Base-by-base conservation (phyloP, 495 filamentous ascomycete species). In the Neohortaea acidophila region DNA sequence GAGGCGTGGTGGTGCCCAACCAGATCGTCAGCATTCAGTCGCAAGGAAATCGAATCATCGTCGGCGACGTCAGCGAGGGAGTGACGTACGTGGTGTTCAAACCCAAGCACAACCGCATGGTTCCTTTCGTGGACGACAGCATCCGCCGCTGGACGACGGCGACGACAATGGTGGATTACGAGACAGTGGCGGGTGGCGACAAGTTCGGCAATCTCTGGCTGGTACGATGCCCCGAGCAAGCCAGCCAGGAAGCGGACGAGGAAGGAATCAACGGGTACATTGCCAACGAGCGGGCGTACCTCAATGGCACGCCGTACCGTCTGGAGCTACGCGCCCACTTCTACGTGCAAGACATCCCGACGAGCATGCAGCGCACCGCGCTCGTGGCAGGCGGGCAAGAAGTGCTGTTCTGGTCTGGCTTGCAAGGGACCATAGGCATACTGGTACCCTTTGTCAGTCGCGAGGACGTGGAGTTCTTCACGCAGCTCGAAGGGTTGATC, bases 201-300 rank as follows among this genome's bases (percentile, higher is more conserved):
- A 94, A 92, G 54, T 99, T 99, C 44, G 91, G 91, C 31, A 96
- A 96, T 49, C 52, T 99, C 2, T 96, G 84, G 84, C 68, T 96
- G 25, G 55, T 96, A 39, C 79, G 91, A 9, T 87, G 81, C 49
- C 84, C 91, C 0, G 70, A 75, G 43, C 87, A 92, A 55, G 73
- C 77, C 2, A 87, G 80, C 0, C 82, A 87, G 36, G 79, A 91
- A 51, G 72, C 80, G 0, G 89, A 99, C 51, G 91, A 97, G 59
- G 84, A 92, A 42, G 83, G 81, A 29, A 82, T 82, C 4, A 86
- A 86, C 15, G 79, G 82, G 8, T 85, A 92, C 54, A 71, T 99
- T 8, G 66, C 83, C 8, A 84, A 96, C 41, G 84, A 92, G 45
- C 69, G 83, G 29, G 70, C 72, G 30, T 99, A 94, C 52, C 71